A percentile compares a stretch with the other conserved stretches of the same genome.
Conservation (phyloP, 441 rosid species). For the Jatropha podagrica region DNA sequence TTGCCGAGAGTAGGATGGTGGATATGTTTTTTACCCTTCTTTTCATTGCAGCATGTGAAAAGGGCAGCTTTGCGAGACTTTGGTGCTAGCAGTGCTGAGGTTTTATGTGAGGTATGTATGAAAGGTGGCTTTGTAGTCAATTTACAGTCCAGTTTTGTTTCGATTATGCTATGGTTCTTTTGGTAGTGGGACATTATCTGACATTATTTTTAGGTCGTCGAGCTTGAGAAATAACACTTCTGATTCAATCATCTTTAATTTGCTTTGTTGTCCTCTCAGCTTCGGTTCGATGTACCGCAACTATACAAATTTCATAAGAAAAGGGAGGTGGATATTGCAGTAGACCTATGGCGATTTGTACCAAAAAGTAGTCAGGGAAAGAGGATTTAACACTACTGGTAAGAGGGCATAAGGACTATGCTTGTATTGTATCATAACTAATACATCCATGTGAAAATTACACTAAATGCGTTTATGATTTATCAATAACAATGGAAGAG, state of each 20-base stretch:
- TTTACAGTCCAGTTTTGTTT: not conserved
- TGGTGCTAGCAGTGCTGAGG: constrained; percentile 84
- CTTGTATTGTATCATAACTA: not conserved
- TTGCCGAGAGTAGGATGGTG: constrained; percentile 12
- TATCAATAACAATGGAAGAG: not conserved
- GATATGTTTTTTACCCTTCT: not conserved
- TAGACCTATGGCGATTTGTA: constrained; percentile 96
- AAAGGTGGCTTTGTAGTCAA: constrained; percentile 2
- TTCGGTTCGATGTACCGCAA: constrained; percentile 72
- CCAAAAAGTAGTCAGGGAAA: constrained; percentile 39
- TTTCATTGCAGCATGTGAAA: constrained; percentile 61
- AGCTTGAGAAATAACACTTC: not conserved
- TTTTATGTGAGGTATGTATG: constrained; percentile 70
- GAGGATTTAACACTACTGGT: constrained; percentile 1
- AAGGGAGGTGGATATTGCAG: constrained; percentile 82
- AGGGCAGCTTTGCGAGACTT: constrained; percentile 69
- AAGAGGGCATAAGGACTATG: not conserved
- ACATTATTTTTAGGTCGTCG: not conserved
- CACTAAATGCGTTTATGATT: too few relatives aligned
- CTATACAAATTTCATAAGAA: constrained; percentile 87
- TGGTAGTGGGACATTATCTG: not conserved
- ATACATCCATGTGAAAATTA: too few relatives aligned
- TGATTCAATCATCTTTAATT: not conserved
- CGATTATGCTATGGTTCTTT: not conserved
- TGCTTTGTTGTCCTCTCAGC: constrained; percentile 43